These are phyloP conservation scores for Meredithiella fracta DNA, from an alignment of 2,329 filamentous ascomycete species.

Conservation along the genomic window DNA sequence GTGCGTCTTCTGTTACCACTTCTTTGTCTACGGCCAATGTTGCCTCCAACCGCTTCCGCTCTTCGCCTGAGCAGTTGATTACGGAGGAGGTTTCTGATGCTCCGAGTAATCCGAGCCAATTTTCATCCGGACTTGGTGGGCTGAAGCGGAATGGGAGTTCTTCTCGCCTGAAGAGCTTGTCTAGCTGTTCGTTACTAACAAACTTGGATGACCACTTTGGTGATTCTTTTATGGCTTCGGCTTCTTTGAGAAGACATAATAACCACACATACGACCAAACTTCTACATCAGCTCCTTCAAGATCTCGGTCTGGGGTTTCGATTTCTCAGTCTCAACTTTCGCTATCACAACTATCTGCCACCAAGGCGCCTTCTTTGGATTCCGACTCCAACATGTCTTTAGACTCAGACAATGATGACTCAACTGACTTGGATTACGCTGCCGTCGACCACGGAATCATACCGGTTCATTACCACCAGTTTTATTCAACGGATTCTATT, in stretches of 20 bases:
- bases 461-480: constrained; percentile 30
- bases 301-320: not conserved
- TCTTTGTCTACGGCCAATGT: not conserved
- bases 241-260: not conserved
- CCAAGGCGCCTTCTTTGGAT: constrained; percentile 18
- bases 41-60: not conserved
- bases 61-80: constrained; percentile 17
- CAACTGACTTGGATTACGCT: constrained; percentile 22
- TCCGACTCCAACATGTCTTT: constrained; percentile 41
- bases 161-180: constrained; percentile 6
- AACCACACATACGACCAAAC: not conserved
- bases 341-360: not conserved
- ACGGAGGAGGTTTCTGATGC: no score
- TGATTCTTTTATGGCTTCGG: constrained; percentile 5
- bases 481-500: constrained; percentile 30
- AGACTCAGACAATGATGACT: constrained; percentile 38
- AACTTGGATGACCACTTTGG: constrained; percentile 9
- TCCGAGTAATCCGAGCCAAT: not conserved
- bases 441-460: constrained; percentile 31
- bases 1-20: not conserved
- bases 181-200: constrained; percentile 5
- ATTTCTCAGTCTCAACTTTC: not conserved
- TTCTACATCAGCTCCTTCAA: not conserved
- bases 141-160: constrained; percentile 10
- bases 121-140: constrained; percentile 4